Base-by-base conservation (phyloP, 176 grass and related monocot species). In the Triticum aestivum region DNA sequence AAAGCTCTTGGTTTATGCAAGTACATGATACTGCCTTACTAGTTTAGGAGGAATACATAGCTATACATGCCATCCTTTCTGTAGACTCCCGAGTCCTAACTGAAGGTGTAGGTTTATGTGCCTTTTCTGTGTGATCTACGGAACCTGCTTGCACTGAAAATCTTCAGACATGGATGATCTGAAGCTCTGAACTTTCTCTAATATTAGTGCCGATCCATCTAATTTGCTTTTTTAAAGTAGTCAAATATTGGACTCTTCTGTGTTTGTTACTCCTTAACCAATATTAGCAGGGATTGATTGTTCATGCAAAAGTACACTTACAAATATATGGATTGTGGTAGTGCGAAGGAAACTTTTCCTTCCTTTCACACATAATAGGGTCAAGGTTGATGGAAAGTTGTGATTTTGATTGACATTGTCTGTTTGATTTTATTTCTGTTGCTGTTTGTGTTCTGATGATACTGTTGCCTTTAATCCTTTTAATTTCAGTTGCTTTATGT, bases 171-270 rank as follows among this genome's bases (percentile, higher is more conserved):
- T 71, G 41, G 32, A 62, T 82, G 56, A 30, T 70, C 26, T 45
- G 59, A 62, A 9, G 13, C 37, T 77, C 37, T 62, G 63, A 86
- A 52, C 64, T 82, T 34, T 61, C 21, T 90, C 18, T 35, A 73
- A 66, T 65, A 23, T 79, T 73, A 9, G 66, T 87, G 18, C 54
- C 15, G 34, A 44, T 79, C 33, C 79, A 65, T 79, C 74, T 39
- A 67, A 85, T 6, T 71, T 90, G 79, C 54, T 76, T 90, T 86
- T 15, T 83, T 39, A 65, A 70, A 86, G 23, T 65, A 90, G 2
- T 77, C 54, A 79, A 38, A 79, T 24, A 74, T 61, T 75, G 54
- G 54, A 44, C 27, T 20, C 27, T 79, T 84, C 34, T 84, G 64
- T 29, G 41, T 85, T 61, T 84, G 61, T 69, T 23, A 35, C 44